Evolutionary conservation across 2,329 filamentous ascomycete genomes (phyloP), one percentile per base, ranked within the genome.

Genomic region (Alternaria sp.): DNA sequence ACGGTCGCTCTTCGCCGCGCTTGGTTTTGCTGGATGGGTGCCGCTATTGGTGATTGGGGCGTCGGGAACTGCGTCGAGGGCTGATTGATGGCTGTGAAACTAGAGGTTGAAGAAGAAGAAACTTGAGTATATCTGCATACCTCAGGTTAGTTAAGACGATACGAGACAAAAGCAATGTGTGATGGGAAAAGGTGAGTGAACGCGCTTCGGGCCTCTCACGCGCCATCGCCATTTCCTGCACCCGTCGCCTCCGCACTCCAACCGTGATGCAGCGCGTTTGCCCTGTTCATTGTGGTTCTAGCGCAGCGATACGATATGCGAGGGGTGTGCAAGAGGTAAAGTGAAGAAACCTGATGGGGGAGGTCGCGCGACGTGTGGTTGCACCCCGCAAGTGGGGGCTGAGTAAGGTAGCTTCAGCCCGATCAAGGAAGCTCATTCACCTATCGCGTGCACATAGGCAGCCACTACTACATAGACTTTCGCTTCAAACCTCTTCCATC

Each of bases 11-110:
- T 58, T 44, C 47, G 57, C 44, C 51, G 59, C 4, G 44, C 26
- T 24, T 63, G 56, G 26, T 46, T 57, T 12, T 52, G 58, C 54
- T 60, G 52, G 4, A 26, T 26, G 11, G 49, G 54, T 39, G 30
- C 30, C 7, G 57, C 9, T 44, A 49, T 34, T 42, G 65, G 60
- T 8, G 63, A 58, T 16, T 63, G 61, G 22, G 59, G 63, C 18
- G 63, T 60, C 30, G 59, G 54, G 20, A 61, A 54, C 30, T 65
- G 65, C 14, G 46, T 18, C 18, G 52, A 51, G 16, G 26, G 57
- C 7, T 61, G 62, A 26, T 76, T 75, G 48, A 76, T 71, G 4
- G 74, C 68, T 14, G 68, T 75, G 36, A 74, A 74, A 28, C 67
- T 59, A 49, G 69, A 62, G n/a, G 63, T 57, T 4, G 57, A 34